Evolutionary conservation across 768 basidiomycete genomes (phyloP), one percentile per base, ranked within the genome.

Genomic region (Glaciozyma antarctica): DNA sequence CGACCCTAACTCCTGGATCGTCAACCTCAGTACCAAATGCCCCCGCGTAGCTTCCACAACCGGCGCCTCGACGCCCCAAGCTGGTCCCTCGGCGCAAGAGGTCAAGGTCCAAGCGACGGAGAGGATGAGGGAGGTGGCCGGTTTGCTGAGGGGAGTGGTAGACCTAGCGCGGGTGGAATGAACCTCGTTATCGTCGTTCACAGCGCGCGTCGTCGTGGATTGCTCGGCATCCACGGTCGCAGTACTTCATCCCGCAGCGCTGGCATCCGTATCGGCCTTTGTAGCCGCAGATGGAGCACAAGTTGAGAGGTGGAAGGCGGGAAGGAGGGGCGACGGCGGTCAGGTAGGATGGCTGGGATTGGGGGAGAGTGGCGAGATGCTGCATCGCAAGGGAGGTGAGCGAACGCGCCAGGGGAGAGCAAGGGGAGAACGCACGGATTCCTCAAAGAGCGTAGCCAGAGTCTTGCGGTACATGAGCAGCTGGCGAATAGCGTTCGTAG

Each of bases 261-360:
- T 81, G 82, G 78, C 90, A 92, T 62, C 82, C 85, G 74, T 92
- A 91, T 6, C 79, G 79, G 9, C 87, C 88, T 82, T 83, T 87
- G 75, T 88, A 90, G 4, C 90, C 88, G 71, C 90, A 91, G 30
- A 90, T 86, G n/a, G 88, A 84, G 73, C 90, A 92, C 19, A 91
- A 73, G 69, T 83, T 77, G 49, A 88, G 84, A 12, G 85, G 82
- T 9, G 89, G 88, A 63, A 85, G 82, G 2, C 75, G 75, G 0
- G 87, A 78, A 1, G 83, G 80, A 2, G 85, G 82, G 1, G 85
- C 81, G 38, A 76, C 79, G 19, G 86, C 86, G 24, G 85, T 88
- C 64, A 90, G 75, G 78, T 92, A 91, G 22, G 83, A 85, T 9
- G 88, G 83, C 19, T 78, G 47, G 78, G 76, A 6, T 82, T 62